Conservation (phyloP, 2,329 filamentous ascomycete genomes). For the Apiospora rasikravindrae region DNA sequence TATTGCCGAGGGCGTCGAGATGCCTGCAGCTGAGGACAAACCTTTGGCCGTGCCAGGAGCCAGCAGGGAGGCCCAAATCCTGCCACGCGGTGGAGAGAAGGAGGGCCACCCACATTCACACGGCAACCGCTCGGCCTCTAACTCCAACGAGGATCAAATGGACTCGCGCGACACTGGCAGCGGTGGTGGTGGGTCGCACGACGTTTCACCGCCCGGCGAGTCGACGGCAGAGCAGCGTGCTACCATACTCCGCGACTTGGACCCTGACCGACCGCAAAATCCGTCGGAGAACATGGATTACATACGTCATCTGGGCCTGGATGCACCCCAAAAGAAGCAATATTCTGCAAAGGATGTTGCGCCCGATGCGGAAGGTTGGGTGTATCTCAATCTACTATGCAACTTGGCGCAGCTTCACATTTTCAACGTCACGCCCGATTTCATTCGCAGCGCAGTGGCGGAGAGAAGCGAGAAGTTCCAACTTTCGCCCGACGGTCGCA, state of each 20-base stretch:
- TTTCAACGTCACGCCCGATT: conserved; percentile 79
- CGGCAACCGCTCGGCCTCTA: conserved; percentile 51
- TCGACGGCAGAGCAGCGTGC: conserved; percentile 70
- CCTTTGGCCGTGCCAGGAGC: conserved; percentile 46
- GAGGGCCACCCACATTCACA: conserved; percentile 45
- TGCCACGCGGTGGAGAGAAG: conserved; percentile 41
- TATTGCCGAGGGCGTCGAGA: conserved; percentile 37
- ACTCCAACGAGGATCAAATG: conserved; percentile 54
- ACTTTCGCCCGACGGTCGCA: conserved; percentile 76
- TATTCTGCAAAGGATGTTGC: conserved; percentile 55
- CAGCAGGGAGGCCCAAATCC: conserved; percentile 56
- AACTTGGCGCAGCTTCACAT: conserved; percentile 87
- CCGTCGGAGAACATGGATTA: conserved; percentile 81
- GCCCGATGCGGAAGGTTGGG: conserved; percentile 75
- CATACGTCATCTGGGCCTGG: conserved; percentile 74
- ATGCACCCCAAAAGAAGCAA: conserved; percentile 59
- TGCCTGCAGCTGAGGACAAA: conserved; percentile 27
- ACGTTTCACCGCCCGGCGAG: conserved; percentile 39
- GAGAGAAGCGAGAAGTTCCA: conserved; percentile 78
- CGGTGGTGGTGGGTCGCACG: conserved; percentile 42
- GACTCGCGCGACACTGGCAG: conserved; percentile 45
- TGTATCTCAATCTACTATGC: conserved; percentile 80
- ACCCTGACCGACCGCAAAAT: conserved; percentile 77
- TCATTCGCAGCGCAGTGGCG: conserved; percentile 73
- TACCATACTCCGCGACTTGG: conserved; percentile 76